Base-by-base conservation (phyloP, 768 basidiomycete genomes). In the Termitomyces sp. region DNA sequence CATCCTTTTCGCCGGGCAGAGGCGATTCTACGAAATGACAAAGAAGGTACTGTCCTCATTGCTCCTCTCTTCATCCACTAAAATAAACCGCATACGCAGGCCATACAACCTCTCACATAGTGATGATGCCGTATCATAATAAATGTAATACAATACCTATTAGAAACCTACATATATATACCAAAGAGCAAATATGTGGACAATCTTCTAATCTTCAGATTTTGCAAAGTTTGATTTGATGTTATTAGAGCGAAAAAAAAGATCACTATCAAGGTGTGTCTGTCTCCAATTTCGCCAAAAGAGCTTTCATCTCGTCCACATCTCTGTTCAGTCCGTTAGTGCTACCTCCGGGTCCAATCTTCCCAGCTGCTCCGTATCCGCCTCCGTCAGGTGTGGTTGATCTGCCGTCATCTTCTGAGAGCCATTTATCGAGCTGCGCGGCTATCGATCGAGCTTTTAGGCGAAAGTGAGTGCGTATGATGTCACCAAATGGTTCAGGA, bases 391-490 rank as follows among this genome's bases (percentile, higher is more conserved):
- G 67, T 1, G 73, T 65, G 3, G 83, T 84, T 5, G 74, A 48
- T 61, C 76, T 81, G 2, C 89, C 89, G 64, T 96, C 94, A 64
- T 96, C 94, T 55, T 80, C 71, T 4, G 69, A 65, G 36, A 91
- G 75, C 92, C 92, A 97, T 56, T 83, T 76, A 63, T 94, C 87
- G 43, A 98, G 75, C 71, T 95, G 94, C 24, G 79, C 68, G 22
- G 72, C 70, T 58, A 98, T 83, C 3, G 81, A 79, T 49, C 74
- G 76, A 1, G 91, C 85, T 66, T 98, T 98, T 57, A 97, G 73
- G 18, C 89, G 81, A 76, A 93, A 98, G 72, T 98, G 95, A 0
- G 93, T 95, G 34, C 82, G 86, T 66, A 98, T 88, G 56, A 96
- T 82, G 58, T 94, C 91, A 31, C 74, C 84, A 66, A 94, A 97